Evolutionary conservation across 2,329 filamentous ascomycete genomes (phyloP), one percentile per base, ranked within the genome.

Genomic region (Diaporthe batatas): DNA sequence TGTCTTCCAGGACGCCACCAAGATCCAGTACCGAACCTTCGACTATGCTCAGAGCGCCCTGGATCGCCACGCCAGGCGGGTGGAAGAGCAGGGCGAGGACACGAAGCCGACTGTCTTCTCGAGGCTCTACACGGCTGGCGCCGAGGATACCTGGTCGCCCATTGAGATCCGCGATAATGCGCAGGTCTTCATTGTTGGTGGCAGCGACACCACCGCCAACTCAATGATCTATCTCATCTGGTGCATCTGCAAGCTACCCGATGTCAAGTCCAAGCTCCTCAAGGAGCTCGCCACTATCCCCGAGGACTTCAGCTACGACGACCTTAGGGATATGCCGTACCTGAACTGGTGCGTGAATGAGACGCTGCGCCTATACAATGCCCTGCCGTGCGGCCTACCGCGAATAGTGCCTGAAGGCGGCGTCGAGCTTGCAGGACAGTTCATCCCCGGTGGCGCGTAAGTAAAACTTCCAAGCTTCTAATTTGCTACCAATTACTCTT

Each of bases 191-290:
- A 88, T 89, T 68, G 73, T 86, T 3, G 88, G 86, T 1, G 87
- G 87, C 2, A 86, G 82, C 59, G 87, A 89, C 73, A 89, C 87
- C 0, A 88, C 87, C 0, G 83, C 87, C 1, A 82, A 82, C 18
- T 85, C 85, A 0, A 74, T 89, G 51, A 89, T 86, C 0, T 89
- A 87, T 73, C 78, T 87, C 0, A 75, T 84, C 10, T 88, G 83
- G 83, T 75, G 78, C 11, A 76, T 85, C 12, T 82, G 80, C 69
- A 74, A 76, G 21, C 73, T 79, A 14, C 79, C 80, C 0, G 67
- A 76, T 0, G 74, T 84, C 32, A 79, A 79, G 55, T 74, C 76
- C 0, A 74, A 72, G 12, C 77, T 87, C 0, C 76, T 83, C 1
- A 72, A 76, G 1, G 83, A 84, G 75, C 75, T 87, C 0, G 77